phyloP scores from a whole-genome alignment of 2,329 filamentous ascomycete genomes.

The Penicillium psychrosexuale region DNA sequence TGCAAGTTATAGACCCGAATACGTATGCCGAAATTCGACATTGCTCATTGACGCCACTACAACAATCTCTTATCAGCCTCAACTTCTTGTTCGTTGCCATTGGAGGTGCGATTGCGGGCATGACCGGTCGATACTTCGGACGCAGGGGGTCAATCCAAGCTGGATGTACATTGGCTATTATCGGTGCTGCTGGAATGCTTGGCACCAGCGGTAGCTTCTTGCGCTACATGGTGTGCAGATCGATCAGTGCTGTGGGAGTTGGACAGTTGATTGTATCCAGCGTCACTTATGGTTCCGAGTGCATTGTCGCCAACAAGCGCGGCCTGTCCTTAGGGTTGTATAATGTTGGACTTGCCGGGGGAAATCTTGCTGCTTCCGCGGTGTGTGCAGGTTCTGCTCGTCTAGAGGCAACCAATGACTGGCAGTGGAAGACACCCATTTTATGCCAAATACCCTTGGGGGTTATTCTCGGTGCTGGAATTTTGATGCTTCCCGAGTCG shows the following conservation, averaged over 20 bases:
- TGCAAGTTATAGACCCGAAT: constrained; percentile 11
- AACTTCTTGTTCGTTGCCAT: constrained; percentile 28
- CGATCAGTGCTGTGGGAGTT: constrained; percentile 25
- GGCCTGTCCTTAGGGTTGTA: constrained; percentile 24
- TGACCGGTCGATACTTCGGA: constrained; percentile 20
- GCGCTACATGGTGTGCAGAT: constrained; percentile 27
- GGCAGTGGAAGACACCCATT: constrained; percentile 32
- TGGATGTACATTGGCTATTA: constrained; percentile 22
- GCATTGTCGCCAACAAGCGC: constrained; percentile 23
- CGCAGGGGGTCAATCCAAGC: constrained; percentile 24
- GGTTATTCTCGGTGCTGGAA: constrained; percentile 23
- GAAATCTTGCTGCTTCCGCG: constrained; percentile 26
- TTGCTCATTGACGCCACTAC: constrained; percentile 24
- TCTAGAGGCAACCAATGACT: constrained; percentile 23
- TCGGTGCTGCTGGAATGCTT: constrained; percentile 28
- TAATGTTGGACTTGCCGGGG: constrained; percentile 27
- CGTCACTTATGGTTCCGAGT: constrained; percentile 26
- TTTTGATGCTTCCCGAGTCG: constrained; percentile 28
- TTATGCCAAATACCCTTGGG: constrained; percentile 30
- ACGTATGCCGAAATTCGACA: constrained; percentile 10
- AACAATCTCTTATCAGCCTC: constrained; percentile 29
- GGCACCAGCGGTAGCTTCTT: constrained; percentile 24
- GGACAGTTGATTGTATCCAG: constrained; percentile 21
- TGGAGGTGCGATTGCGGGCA: constrained; percentile 21
- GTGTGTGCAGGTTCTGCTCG: constrained; percentile 28